phyloP scores from a whole-genome alignment of 1,139 yeast species.

The Blastobotrys illinoisensis region DNA sequence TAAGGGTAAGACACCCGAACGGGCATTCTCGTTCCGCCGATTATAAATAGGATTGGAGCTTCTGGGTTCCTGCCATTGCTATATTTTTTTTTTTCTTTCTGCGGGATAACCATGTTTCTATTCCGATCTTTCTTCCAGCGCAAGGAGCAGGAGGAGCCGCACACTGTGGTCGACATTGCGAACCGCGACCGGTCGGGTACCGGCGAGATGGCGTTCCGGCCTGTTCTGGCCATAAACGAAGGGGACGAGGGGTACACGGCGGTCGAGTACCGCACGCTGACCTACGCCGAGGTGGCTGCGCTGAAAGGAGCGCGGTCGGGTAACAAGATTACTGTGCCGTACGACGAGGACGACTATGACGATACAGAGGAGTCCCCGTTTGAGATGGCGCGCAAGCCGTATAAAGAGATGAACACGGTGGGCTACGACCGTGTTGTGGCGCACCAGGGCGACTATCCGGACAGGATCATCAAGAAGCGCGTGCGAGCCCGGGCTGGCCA shows the following conservation, averaged over 20 bases:
- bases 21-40: background rate
- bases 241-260: conserved; percentile 41
- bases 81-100: background rate
- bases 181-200: conserved; percentile 2
- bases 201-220: conserved; percentile 8
- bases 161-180: conserved; percentile 1
- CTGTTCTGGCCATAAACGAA: conserved; percentile 13
- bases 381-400: background rate
- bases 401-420: background rate
- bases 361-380: background rate
- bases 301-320: conserved; percentile 9
- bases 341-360: conserved; percentile 8
- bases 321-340: conserved; percentile 7
- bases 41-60: background rate
- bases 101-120: conserved; percentile 9
- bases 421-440: background rate
- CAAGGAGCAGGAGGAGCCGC: conserved; percentile 1
- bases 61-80: background rate
- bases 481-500: background rate
- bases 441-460: background rate
- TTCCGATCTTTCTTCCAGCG: conserved; percentile 12
- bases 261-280: conserved; percentile 41
- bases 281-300: conserved; percentile 47
- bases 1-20: background rate
- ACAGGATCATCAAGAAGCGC: background rate